phyloP scores from a whole-genome alignment of 2,329 filamentous ascomycete genomes.

The Hypoxylon sp. region DNA sequence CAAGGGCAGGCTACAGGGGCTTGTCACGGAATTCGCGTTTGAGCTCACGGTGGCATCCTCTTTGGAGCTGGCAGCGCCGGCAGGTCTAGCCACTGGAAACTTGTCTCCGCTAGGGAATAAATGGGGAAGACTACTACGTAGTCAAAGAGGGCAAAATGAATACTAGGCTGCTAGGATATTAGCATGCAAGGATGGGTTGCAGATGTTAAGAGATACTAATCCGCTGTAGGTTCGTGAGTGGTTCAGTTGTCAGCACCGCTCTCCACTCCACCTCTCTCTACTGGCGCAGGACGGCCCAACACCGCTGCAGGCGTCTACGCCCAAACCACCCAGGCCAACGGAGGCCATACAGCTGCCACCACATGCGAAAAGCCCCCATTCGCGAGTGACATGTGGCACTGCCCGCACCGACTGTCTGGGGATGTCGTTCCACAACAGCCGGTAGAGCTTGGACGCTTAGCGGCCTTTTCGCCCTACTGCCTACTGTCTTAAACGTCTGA shows the following conservation, averaged over 20 bases:
- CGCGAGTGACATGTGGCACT: constrained; percentile 54
- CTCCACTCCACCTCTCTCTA: constrained; percentile 45
- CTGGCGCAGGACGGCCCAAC: constrained; percentile 53
- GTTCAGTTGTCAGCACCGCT: constrained; percentile 36
- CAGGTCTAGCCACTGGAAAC: constrained; percentile 36
- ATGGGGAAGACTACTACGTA: constrained; percentile 32
- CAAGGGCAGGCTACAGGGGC: constrained; percentile 25
- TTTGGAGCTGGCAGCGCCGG: constrained; percentile 38
- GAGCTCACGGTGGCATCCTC: constrained; percentile 30
- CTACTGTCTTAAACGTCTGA: constrained; percentile 39
- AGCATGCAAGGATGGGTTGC: constrained; percentile 48
- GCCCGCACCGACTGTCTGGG: constrained; percentile 49
- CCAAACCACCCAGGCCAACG: constrained; percentile 47
- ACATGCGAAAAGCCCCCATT: constrained; percentile 51
- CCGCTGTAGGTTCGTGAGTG: constrained; percentile 38
- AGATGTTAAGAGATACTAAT: constrained; percentile 42
- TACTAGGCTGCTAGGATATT: constrained; percentile 19
- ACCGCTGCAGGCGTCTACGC: constrained; percentile 48
- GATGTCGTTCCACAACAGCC: constrained; percentile 49
- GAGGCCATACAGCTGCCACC: constrained; percentile 51
- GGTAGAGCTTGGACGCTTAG: constrained; percentile 40
- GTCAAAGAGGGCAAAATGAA: constrained; percentile 31
- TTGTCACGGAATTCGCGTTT: constrained; percentile 34
- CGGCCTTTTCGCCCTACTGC: constrained; percentile 43
- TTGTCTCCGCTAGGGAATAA: constrained; percentile 28